phyloP scores from a whole-genome alignment of 106 monocot genomes.

The Posidonia australis region DNA sequence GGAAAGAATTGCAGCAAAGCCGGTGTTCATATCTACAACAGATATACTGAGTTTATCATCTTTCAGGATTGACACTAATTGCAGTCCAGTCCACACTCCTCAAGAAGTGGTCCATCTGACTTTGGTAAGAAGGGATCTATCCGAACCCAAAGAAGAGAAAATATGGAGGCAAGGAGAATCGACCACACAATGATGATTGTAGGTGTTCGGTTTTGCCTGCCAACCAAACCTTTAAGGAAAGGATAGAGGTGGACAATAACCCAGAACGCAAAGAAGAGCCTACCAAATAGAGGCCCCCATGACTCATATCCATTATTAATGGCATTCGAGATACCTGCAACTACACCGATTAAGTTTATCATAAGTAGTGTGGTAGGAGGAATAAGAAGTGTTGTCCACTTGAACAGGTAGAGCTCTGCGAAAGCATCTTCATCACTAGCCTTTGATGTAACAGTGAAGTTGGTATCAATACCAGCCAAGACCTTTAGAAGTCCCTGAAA shows the following conservation, averaged over 20 bases:
- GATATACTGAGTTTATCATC: too few relatives aligned
- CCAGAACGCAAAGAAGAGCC: constrained; percentile 71
- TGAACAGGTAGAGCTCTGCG: constrained; percentile 58
- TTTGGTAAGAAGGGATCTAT: constrained; percentile 68
- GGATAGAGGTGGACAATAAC: constrained; percentile 69
- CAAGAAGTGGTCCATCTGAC: constrained; percentile 51
- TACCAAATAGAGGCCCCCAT: constrained; percentile 64
- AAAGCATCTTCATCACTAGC: constrained; percentile 50
- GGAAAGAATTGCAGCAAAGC: too few relatives aligned
- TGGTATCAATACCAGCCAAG: constrained; percentile 64
- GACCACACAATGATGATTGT: constrained; percentile 76
- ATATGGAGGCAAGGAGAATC: constrained; percentile 65
- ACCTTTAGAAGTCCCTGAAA: constrained; percentile 63
- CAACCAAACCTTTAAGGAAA: constrained; percentile 67
- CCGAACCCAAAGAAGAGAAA: constrained; percentile 61
- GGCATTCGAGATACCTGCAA: constrained; percentile 62
- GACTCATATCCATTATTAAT: constrained; percentile 83
- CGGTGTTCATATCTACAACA: too few relatives aligned
- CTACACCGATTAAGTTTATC: constrained; percentile 59
- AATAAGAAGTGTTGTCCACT: constrained; percentile 66
- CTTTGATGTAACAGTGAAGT: constrained; percentile 67
- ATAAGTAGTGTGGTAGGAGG: constrained; percentile 59
- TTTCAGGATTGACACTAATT: constrained; percentile 12
- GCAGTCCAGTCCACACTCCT: constrained; percentile 64
- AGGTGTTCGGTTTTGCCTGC: constrained; percentile 56